These are phyloP conservation scores for Phytophthora foliorum DNA, from an alignment of 352 stramenopile species.

Conservation along the genomic window DNA sequence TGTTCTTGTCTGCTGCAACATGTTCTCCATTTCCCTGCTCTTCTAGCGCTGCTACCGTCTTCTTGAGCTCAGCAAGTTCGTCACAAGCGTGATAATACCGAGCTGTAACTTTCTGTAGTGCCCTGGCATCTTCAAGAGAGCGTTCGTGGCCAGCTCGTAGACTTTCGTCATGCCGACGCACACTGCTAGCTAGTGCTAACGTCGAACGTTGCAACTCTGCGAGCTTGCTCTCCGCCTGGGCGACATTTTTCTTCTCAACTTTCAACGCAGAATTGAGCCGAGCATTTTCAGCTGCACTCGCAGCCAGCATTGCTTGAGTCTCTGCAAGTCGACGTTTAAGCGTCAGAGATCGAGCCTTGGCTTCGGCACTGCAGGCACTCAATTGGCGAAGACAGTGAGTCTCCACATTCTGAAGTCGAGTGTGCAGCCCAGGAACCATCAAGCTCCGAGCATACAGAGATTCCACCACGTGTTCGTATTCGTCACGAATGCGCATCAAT, in stretches of 20 bases:
- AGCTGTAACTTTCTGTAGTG: conserved; percentile 59
- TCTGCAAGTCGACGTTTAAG: conserved; percentile 62
- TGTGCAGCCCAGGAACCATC: conserved; percentile 58
- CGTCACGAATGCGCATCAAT: conserved; percentile 67
- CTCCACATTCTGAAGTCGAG: conserved; percentile 65
- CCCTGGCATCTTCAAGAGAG: conserved; percentile 59
- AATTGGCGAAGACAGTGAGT: conserved; percentile 72
- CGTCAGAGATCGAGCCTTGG: conserved; percentile 41
- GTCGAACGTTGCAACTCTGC: conserved; percentile 62
- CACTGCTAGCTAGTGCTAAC: conserved; percentile 64
- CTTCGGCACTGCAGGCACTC: conserved; percentile 53
- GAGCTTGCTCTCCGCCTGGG: conserved; percentile 42
- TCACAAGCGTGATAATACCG: conserved; percentile 80
- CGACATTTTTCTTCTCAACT: conserved; percentile 39
- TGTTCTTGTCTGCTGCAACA: conserved; percentile 70
- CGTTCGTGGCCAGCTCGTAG: conserved; percentile 68
- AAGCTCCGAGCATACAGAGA: conserved; percentile 45
- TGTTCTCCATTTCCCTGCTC: conserved; percentile 78
- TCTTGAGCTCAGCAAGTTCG: conserved; percentile 78
- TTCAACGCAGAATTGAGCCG: conserved; percentile 38
- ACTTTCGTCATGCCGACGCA: conserved; percentile 81
- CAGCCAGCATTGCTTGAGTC: conserved; percentile 63
- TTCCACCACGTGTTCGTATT: conserved; percentile 64
- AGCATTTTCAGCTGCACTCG: conserved; percentile 60
- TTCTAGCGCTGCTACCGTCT: conserved; percentile 70